Evolutionary conservation across 2,329 filamentous ascomycete species (phyloP).

Genomic region (Phoma herbarum): DNA sequence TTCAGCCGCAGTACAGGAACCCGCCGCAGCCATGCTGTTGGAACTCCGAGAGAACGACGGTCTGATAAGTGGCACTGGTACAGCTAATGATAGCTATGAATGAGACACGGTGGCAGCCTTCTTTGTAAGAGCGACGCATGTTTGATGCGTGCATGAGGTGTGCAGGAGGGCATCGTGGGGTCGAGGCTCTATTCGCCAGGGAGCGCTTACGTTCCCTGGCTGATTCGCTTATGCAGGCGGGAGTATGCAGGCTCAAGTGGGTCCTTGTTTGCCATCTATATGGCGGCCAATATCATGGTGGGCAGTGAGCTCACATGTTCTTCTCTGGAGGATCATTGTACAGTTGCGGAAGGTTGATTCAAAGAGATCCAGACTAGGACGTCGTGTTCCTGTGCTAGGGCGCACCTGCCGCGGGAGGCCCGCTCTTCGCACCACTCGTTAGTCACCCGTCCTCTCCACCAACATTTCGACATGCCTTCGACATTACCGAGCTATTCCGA

Average conservation of each 20-base stretch:
- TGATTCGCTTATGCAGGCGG: slow-evolving; percentile 9
- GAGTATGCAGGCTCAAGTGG: neutral
- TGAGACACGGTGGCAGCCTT: neutral
- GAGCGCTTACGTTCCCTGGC: slow-evolving; percentile 7
- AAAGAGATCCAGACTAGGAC: neutral
- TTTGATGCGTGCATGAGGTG: slow-evolving; percentile 6
- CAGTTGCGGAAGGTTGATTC: slow-evolving; percentile 1
- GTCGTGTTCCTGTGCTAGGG: neutral
- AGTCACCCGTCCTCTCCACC: neutral
- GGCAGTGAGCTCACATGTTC: neutral
- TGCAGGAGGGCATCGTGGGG: slow-evolving; percentile 3
- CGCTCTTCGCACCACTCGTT: slow-evolving; percentile 1
- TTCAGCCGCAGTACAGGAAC: slow-evolving; percentile 3
- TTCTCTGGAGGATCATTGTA: slow-evolving; percentile 1
- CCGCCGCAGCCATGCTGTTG: slow-evolving; percentile 16
- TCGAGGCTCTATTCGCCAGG: slow-evolving; percentile 3
- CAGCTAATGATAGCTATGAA: slow-evolving; percentile 2
- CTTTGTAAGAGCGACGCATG: slow-evolving; percentile 7
- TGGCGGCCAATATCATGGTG: neutral
- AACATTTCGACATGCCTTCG: neutral
- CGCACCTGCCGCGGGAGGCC: neutral
- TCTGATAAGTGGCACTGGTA: neutral
- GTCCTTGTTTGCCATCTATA: neutral
- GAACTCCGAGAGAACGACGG: neutral
- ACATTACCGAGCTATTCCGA: neutral